phyloP scores from a whole-genome alignment of 371 early-diverging fungal genomes.

The Dichotomocladium elegans region DNA sequence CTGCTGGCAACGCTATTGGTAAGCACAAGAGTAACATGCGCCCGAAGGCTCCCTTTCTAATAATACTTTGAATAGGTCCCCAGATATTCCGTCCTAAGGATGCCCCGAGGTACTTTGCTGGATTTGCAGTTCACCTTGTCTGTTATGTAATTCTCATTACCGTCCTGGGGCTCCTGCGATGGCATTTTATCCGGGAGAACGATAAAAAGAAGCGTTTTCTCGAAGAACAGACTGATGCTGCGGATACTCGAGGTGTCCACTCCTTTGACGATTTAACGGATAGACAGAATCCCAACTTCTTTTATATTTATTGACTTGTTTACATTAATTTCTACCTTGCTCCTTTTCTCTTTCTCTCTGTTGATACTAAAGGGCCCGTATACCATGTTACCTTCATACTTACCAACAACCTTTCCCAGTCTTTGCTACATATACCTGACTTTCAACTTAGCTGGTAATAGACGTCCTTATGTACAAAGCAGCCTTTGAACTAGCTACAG shows the following conservation, averaged over 20 bases:
- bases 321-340: too few relatives aligned
- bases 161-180: constrained; percentile 4
- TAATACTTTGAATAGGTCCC: constrained; percentile 18
- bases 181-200: constrained; percentile 16
- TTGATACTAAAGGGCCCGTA: too few relatives aligned
- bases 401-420: too few relatives aligned
- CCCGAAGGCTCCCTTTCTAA: neutral
- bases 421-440: too few relatives aligned
- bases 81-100: constrained; percentile 20
- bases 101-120: constrained; percentile 15
- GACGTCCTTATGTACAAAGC: too few relatives aligned
- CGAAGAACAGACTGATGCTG: neutral
- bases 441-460: too few relatives aligned
- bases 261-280: constrained; percentile 23
- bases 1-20: constrained; percentile 25
- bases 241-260: constrained; percentile 2
- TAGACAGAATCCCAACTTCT: constrained; percentile 18
- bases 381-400: too few relatives aligned
- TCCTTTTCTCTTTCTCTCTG: too few relatives aligned
- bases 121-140: constrained; percentile 19
- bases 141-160: constrained; percentile 14
- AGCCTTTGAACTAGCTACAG: too few relatives aligned
- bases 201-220: constrained; percentile 11
- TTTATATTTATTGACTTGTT: constrained; percentile 17
- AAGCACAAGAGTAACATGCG: neutral